Percentiles rank a stretch among this genome's conserved stretches.
These are phyloP conservation scores for Fusarium dimerum DNA, from an alignment of 2,329 filamentous ascomycete species.

Conservation along the genomic window DNA sequence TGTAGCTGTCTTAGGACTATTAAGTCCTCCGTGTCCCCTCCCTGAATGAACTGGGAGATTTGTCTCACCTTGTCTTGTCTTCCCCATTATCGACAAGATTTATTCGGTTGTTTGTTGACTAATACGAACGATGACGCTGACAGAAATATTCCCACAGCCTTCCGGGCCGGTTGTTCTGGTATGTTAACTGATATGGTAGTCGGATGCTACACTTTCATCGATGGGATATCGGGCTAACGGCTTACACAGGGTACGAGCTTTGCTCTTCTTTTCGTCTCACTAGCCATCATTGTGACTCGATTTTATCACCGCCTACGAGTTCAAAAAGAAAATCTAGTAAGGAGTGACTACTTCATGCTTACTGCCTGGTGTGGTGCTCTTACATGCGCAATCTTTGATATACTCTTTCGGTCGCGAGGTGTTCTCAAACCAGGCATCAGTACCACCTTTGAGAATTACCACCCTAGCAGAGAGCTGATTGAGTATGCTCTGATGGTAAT, in stretches of 20 bases:
- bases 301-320: slow-evolving; percentile 13
- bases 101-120: too few species aligned
- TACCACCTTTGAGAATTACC: slow-evolving; percentile 11
- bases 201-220: too few species aligned
- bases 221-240: background rate
- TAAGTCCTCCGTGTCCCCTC: too few species aligned
- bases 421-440: slow-evolving; percentile 15
- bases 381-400: slow-evolving; percentile 8
- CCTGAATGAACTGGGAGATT: too few species aligned
- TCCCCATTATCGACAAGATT: too few species aligned
- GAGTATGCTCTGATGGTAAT: slow-evolving; percentile 20
- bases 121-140: slow-evolving; percentile 10
- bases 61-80: too few species aligned
- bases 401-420: slow-evolving; percentile 7
- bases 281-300: slow-evolving; percentile 5
- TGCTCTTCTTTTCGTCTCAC: slow-evolving; percentile 5
- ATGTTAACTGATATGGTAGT: background rate
- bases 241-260: slow-evolving; percentile 10
- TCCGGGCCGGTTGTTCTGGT: slow-evolving; percentile 10
- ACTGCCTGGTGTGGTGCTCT: slow-evolving; percentile 10
- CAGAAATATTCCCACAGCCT: slow-evolving; percentile 7
- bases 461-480: slow-evolving; percentile 2
- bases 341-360: slow-evolving; percentile 16
- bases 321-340: slow-evolving; percentile 7
- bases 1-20: too few species aligned